Base-by-base conservation (phyloP, 257 asterid species). In the Leptodermis oblonga region DNA sequence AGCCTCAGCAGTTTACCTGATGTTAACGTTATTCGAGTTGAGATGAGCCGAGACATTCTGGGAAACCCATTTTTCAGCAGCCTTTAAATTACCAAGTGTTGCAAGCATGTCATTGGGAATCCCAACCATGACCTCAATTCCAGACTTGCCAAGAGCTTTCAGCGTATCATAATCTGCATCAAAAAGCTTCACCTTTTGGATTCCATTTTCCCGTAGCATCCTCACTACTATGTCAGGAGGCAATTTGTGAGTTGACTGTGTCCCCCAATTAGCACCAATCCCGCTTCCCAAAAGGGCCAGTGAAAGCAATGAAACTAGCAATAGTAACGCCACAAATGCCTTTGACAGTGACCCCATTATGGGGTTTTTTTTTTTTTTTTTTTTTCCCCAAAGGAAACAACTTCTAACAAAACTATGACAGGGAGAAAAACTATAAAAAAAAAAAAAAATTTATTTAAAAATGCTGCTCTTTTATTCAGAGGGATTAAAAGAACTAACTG, bases 101-200 rank as follows among this genome's bases (percentile, higher is more conserved):
- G 87, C 31, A 36, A 92, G 90, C 95, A 87, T 79, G 81, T 92
- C 96, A 55, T 92, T 92, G 4, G 98, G 98, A 69, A 92, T 92
- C 66, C 98, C 96, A 25, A 92, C 96, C 96, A 92, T 89, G 36
- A 92, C 96, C 80, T 92, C 95, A 75, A 92, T 84, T 34, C 88
- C 94, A 17, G 96, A 81, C 52, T 76, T 68, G 4, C 89, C 85
- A 65, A 92, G 58, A 72, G 98, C 98, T 75, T 71, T 77, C 65
- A 92, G 71, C 7, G 95, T 85, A 69, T 87, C 94, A 56, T 81
- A 86, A 76, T 87, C 89, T 46, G 98, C 80, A 74, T 89, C 98
- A 46, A 92, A 92, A 74, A 92, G 98, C 84, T 92, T 92, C 11
- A 92, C 88, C 72, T 84, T 92, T 74, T 84, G 90, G 71, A 92